Evolutionary conservation across 148 eudicot genomes (phyloP).

Genomic region (Rhododendron kiyosumense): DNA sequence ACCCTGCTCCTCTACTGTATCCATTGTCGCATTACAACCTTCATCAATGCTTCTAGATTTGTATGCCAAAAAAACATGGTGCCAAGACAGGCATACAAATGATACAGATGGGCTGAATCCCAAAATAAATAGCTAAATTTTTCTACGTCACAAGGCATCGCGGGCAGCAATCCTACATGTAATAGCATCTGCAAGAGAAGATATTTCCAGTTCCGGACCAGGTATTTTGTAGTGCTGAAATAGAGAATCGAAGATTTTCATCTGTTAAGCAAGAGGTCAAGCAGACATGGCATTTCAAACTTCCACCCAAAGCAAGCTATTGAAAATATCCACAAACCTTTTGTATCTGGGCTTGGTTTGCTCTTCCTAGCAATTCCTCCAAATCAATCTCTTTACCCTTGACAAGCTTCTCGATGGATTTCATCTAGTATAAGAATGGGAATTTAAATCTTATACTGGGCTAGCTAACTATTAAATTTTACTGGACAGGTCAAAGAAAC

Average conservation of each 20-base stretch:
- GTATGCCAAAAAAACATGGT: background rate
- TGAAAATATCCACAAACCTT: constrained; percentile 46
- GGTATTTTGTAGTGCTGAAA: constrained; percentile 81
- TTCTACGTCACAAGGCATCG: constrained; percentile 55
- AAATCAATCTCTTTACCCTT: constrained; percentile 71
- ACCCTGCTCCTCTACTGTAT: background rate
- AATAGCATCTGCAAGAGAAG: constrained; percentile 78
- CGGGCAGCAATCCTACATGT: constrained; percentile 86
- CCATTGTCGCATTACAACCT: background rate
- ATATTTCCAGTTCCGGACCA: constrained; percentile 53
- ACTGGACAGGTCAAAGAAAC: background rate
- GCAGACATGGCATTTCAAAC: background rate
- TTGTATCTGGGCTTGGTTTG: constrained; percentile 63
- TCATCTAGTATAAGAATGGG: constrained; percentile 25
- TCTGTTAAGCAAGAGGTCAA: background rate
- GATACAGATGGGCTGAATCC: background rate
- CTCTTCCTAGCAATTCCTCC: constrained; percentile 63
- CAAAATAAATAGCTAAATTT: background rate
- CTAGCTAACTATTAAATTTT: background rate
- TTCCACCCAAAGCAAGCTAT: background rate
- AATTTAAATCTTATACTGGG: background rate
- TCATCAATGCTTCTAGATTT: background rate
- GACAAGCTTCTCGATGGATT: constrained; percentile 38
- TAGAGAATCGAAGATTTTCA: background rate
- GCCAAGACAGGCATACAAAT: background rate